Conservation (phyloP, 257 asterid genomes). For the Plantago ovata region DNA sequence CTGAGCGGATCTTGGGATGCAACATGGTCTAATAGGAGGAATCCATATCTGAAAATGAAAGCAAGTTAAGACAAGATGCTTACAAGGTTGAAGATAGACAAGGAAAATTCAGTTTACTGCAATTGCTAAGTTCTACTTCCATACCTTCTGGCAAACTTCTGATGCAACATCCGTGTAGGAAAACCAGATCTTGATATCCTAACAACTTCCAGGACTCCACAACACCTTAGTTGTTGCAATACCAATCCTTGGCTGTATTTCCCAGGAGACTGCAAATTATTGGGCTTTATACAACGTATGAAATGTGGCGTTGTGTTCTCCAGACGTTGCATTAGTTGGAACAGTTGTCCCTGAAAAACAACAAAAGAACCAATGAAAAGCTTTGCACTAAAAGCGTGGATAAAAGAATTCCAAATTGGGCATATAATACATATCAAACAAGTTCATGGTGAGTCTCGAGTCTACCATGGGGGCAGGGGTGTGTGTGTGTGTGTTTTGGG, state of each 20-base stretch:
- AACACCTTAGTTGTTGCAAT: slow-evolving; percentile 85
- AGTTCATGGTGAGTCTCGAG: no score
- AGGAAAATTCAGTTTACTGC: slow-evolving; percentile 7
- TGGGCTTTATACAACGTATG: slow-evolving; percentile 97
- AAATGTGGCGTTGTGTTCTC: slow-evolving; percentile 95
- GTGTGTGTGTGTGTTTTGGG: no score
- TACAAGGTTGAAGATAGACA: not conserved
- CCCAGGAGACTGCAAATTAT: slow-evolving; percentile 80
- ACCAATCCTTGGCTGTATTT: slow-evolving; percentile 77
- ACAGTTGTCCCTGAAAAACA: slow-evolving; percentile 68
- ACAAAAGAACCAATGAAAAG: slow-evolving; percentile 1
- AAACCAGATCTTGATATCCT: slow-evolving; percentile 98
- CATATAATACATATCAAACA: no score
- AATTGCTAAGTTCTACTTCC: not conserved
- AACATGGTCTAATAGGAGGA: slow-evolving; percentile 84
- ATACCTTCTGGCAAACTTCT: slow-evolving; percentile 92
- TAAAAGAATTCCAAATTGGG: not conserved
- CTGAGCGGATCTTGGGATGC: slow-evolving; percentile 96
- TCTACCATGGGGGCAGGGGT: no score
- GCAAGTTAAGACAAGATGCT: slow-evolving; percentile 17
- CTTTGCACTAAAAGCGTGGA: not conserved
- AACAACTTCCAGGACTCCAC: slow-evolving; percentile 98
- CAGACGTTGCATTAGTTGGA: slow-evolving; percentile 91
- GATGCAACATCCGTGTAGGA: slow-evolving; percentile 94
- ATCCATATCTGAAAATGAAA: slow-evolving; percentile 73